Conservation (phyloP, 441 rosid species). For the Aquilaria agallochum region DNA sequence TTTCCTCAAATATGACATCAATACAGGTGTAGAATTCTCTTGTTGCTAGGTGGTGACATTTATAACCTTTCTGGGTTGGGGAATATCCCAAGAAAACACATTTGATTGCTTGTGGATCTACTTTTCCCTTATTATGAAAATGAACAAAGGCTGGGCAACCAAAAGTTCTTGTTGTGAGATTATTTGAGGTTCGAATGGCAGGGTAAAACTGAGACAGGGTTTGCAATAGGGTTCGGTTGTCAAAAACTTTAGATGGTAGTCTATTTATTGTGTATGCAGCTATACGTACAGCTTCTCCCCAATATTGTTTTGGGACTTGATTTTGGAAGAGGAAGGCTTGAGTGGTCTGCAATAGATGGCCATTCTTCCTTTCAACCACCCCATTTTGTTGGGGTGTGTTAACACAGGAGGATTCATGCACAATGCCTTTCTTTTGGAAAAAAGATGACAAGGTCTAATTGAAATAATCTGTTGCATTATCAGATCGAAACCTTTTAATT, state of each 20-base stretch:
- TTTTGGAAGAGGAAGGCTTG: conserved; percentile 3
- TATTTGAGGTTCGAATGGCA: background rate
- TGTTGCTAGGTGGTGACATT: background rate
- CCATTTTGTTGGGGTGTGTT: conserved; percentile 3
- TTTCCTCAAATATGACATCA: conserved; percentile 1
- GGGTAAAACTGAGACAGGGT: background rate
- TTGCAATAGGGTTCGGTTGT: background rate
- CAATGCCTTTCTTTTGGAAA: conserved; percentile 2
- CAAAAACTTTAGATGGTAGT: too few relatives aligned
- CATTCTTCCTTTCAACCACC: background rate
- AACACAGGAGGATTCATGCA: conserved; percentile 3
- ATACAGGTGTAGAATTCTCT: background rate
- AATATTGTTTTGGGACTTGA: background rate
- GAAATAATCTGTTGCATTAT: conserved; percentile 13
- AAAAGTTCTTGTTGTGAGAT: background rate
- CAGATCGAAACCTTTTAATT: conserved; percentile 1
- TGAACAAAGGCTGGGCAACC: conserved; percentile 3
- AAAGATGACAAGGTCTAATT: background rate
- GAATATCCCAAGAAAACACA: conserved; percentile 4
- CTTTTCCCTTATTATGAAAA: background rate
- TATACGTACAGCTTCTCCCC: too few relatives aligned
- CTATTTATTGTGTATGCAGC: too few relatives aligned
- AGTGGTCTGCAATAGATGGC: background rate
- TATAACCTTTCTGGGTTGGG: conserved; percentile 1
- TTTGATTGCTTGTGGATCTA: background rate